Evolutionary conservation across 2,329 filamentous ascomycete genomes (phyloP).

Genomic region (Trichoderma koningiopsis): DNA sequence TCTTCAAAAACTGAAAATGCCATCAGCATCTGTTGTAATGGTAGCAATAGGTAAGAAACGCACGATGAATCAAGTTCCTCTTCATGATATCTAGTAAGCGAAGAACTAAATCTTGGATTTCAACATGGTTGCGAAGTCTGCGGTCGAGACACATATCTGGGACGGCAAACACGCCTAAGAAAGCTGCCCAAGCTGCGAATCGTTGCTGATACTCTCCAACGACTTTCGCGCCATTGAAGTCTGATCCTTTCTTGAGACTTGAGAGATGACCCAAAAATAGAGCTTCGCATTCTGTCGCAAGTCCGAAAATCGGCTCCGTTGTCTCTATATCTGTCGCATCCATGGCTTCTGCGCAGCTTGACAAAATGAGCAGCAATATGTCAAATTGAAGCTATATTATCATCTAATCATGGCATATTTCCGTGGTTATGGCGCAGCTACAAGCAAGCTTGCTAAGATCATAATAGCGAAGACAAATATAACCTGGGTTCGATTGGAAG

Average conservation of each 20-base stretch:
- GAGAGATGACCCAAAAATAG: not conserved
- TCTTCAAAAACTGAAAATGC: not conserved
- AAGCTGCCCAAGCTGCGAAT: conserved; percentile 23
- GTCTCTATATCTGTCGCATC: not conserved
- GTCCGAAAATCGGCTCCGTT: not conserved
- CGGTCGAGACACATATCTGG: conserved; percentile 23
- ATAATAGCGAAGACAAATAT: not conserved
- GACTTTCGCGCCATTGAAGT: conserved; percentile 10
- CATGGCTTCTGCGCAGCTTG: not conserved
- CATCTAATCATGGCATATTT: not conserved
- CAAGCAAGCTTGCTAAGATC: not conserved
- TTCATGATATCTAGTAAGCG: conserved; percentile 19
- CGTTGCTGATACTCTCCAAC: conserved; percentile 23
- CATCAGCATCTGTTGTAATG: not conserved
- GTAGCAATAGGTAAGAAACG: not conserved
- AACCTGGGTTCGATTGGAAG: not conserved
- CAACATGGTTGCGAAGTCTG: conserved; percentile 6
- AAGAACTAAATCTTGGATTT: conserved; percentile 21
- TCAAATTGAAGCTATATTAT: not conserved
- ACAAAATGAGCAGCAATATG: too few species aligned
- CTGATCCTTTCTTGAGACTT: not conserved
- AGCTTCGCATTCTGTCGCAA: not conserved
- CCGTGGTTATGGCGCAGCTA: not conserved
- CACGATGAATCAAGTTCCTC: conserved; percentile 21
- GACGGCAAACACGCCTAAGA: conserved; percentile 19